phyloP scores from a whole-genome alignment of 768 basidiomycete species.

The Xerocomus spinulosus region DNA sequence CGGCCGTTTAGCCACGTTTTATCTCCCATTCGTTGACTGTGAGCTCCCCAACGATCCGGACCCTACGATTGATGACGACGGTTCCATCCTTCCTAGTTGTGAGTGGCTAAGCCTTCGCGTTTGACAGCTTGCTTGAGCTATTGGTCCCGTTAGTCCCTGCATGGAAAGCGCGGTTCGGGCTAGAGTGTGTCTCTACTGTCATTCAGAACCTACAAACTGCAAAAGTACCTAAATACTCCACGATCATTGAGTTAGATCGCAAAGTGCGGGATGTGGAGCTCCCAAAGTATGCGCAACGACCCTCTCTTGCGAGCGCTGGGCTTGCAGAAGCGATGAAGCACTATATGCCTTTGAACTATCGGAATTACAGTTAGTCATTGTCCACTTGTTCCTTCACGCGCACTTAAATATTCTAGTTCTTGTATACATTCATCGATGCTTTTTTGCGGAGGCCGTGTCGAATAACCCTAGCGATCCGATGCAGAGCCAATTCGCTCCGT shows the following conservation, averaged over 20 bases:
- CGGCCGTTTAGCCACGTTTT: conserved; percentile 63
- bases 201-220: conserved; percentile 66
- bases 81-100: conserved; percentile 57
- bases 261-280: conserved; percentile 65
- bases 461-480: conserved; percentile 65
- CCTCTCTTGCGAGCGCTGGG: conserved; percentile 45
- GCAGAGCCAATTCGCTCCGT: conserved; percentile 60
- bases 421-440: conserved; percentile 69
- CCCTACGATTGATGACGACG: conserved; percentile 54
- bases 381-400: not conserved
- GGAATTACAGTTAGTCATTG: conserved; percentile 53
- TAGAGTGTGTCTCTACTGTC: conserved; percentile 61
- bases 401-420: conserved; percentile 40
- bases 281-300: conserved; percentile 54
- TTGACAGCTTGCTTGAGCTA: not conserved
- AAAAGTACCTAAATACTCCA: conserved; percentile 56
- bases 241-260: conserved; percentile 59
- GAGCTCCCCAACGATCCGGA: conserved; percentile 61
- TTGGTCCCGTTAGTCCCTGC: conserved; percentile 44
- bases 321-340: conserved; percentile 64
- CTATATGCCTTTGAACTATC: conserved; percentile 73
- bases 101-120: conserved; percentile 22
- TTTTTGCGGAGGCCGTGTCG: conserved; percentile 68
- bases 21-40: conserved; percentile 68
- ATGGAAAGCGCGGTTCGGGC: conserved; percentile 69